These are phyloP conservation scores for Fonsecaea pedrosoi DNA, from an alignment of 2,329 filamentous ascomycete genomes.

Conservation along the genomic window DNA sequence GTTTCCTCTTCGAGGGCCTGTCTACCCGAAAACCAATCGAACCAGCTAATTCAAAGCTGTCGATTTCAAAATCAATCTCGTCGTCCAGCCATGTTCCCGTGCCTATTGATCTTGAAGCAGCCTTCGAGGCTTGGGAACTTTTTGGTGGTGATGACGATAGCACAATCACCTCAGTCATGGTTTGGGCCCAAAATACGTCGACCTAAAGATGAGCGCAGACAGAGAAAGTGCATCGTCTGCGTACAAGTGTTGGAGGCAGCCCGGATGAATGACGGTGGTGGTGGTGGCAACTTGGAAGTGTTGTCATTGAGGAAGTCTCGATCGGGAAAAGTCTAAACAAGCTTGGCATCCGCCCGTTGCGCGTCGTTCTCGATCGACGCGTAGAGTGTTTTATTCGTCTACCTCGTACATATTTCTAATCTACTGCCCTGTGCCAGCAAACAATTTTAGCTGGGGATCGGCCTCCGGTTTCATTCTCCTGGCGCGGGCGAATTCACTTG, in stretches of 20 bases:
- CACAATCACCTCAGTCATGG: conserved; percentile 31
- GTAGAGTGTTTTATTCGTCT: conserved; percentile 15
- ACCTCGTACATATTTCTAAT: conserved; percentile 5
- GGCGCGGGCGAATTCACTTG: conserved; percentile 32
- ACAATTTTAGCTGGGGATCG: conserved; percentile 19
- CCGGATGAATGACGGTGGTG: background rate
- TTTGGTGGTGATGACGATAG: conserved; percentile 27
- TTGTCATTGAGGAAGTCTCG: conserved; percentile 9
- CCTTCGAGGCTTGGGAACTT: background rate
- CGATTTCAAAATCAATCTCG: conserved; percentile 42
- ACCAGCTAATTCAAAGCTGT: conserved; percentile 39
- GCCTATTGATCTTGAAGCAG: background rate
- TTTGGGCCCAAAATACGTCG: background rate
- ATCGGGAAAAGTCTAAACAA: conserved; percentile 24
- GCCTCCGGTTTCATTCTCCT: conserved; percentile 24
- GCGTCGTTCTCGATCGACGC: conserved; percentile 10
- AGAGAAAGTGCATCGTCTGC: background rate
- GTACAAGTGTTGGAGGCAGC: background rate
- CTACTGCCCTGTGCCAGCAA: conserved; percentile 15
- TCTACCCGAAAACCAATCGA: conserved; percentile 30
- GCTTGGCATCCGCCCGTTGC: conserved; percentile 14
- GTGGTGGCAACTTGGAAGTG: background rate
- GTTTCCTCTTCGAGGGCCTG: conserved; percentile 44
- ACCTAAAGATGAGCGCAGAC: background rate
- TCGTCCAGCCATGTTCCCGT: background rate